These are phyloP conservation scores for Myxozyma kluyveri DNA, from an alignment of 805 yeast genomes.

Conservation along the genomic window DNA sequence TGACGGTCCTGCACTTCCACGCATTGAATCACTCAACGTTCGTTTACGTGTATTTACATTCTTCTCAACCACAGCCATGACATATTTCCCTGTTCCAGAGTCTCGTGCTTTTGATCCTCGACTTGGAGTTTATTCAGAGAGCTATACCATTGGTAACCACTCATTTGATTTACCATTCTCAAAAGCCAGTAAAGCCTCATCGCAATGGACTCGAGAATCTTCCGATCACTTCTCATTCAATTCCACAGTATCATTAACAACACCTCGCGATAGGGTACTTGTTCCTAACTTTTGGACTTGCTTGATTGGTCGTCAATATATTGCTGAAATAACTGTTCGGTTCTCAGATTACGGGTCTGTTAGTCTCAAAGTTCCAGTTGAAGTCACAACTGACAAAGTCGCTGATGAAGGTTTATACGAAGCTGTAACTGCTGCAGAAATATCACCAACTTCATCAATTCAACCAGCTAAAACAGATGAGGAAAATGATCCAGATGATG, in stretches of 20 bases:
- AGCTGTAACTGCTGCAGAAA: not conserved
- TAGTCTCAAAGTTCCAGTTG: slow-evolving; percentile 15
- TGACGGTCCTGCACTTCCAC: slow-evolving; percentile 3
- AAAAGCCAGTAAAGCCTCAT: no score
- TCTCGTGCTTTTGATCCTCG: slow-evolving; percentile 13
- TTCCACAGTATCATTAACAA: slow-evolving; percentile 6
- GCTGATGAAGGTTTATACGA: slow-evolving; percentile 9
- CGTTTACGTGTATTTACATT: slow-evolving; percentile 15
- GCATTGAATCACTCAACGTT: slow-evolving; percentile 15
- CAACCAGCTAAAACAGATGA: no score
- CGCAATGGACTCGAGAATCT: slow-evolving; percentile 14
- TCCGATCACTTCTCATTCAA: slow-evolving; percentile 5
- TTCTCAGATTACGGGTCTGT: slow-evolving; percentile 7
- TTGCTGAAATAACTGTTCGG: slow-evolving; percentile 15
- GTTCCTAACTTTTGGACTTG: slow-evolving; percentile 26
- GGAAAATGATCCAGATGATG: not conserved
- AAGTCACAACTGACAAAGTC: slow-evolving; percentile 13
- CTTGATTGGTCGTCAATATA: slow-evolving; percentile 22
- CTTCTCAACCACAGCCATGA: slow-evolving; percentile 9
- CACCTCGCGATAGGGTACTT: slow-evolving; percentile 8
- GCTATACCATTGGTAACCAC: slow-evolving; percentile 7
- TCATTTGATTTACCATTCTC: no score
- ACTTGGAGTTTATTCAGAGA: slow-evolving; percentile 15
- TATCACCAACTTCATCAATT: no score
- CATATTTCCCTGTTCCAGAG: slow-evolving; percentile 19